A percentile compares a stretch with the other conserved stretches of the same genome.
Conservation (phyloP, 306 rosid species). For the Quercus engelmannii region DNA sequence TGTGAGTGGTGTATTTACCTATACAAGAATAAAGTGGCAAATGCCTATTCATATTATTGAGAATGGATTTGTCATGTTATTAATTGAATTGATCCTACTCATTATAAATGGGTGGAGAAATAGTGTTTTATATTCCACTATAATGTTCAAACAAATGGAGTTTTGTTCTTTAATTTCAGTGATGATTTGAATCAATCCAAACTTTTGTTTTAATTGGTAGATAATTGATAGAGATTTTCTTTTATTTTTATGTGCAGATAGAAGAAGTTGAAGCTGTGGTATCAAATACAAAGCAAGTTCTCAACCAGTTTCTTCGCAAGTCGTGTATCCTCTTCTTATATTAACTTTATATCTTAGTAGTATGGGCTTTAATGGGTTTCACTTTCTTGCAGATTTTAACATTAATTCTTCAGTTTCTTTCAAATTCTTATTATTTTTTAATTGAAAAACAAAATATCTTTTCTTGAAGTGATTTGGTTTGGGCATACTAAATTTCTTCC, state of each 20-base stretch:
- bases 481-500: background rate
- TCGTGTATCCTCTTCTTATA: slow-evolving; percentile 60
- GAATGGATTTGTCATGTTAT: background rate
- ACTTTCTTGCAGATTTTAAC: slow-evolving; percentile 11
- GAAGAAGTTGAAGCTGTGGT: slow-evolving; percentile 89
- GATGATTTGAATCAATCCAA: background rate
- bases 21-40: background rate
- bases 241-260: slow-evolving; percentile 37
- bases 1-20: too few species aligned
- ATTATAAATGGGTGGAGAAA: slow-evolving; percentile 8
- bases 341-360: slow-evolving; percentile 5
- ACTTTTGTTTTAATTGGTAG: slow-evolving; percentile 4
- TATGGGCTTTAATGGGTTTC: background rate
- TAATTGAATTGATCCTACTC: slow-evolving; percentile 11
- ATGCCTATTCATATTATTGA: slow-evolving; percentile 2
- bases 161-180: background rate
- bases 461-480: background rate
- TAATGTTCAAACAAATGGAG: background rate
- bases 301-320: slow-evolving; percentile 76
- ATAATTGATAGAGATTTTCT: slow-evolving; percentile 12
- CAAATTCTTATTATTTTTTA: background rate
- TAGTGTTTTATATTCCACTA: background rate
- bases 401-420: background rate
- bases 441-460: slow-evolving; percentile 2
- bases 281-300: slow-evolving; percentile 70